Base-by-base conservation (phyloP, 2,329 filamentous ascomycete species). In the Xylaria polymorpha region DNA sequence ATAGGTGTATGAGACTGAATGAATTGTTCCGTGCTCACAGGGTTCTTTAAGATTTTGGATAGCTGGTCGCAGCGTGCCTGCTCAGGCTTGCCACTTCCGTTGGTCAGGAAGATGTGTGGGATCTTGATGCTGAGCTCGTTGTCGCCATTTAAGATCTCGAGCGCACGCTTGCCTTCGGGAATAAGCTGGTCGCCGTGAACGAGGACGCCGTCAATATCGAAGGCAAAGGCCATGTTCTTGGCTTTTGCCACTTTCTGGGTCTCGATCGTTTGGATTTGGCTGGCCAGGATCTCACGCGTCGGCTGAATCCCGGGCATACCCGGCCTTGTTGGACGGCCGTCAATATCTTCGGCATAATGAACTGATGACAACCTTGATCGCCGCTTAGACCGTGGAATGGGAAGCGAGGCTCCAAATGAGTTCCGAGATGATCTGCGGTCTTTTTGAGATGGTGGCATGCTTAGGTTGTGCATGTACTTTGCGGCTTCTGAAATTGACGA, bases 191-290 rank as follows among this genome's bases (percentile, higher is more conserved):
- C 90, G 76, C 90, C 90, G 80, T 92, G 91, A 66, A 92, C 91
- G 29, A 93, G 84, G 67, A 94, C 91, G 83, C 91, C 91, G 75
- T 94, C 92, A 68, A 92, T 91, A 80, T 94, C 92, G 72, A 94
- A 94, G 75, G 90, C 92, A 73, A 94, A 94, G 7, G 90, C 90
- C 90, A 94, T 93, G 83, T 93, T 90, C 85, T 93, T 93, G 67
- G 90, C 91, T 67, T 86, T 86, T 37, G 82, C 81, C 18, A 92
- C 91, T 82, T 91, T 92, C 74, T 90, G 86, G 66, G 85, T 80
- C 74, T 87, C 85, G 72, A 93, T 83, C 71, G 90, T 88, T 81
- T 94, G 91, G 22, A 92, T 84, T 80, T 92, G 91, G 3, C 89
- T 87, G 44, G 89, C 90, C 70, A 93, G 83, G 69, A 93, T 88